Conservation (phyloP, 768 basidiomycete species). For the Megacollybia marginata region DNA sequence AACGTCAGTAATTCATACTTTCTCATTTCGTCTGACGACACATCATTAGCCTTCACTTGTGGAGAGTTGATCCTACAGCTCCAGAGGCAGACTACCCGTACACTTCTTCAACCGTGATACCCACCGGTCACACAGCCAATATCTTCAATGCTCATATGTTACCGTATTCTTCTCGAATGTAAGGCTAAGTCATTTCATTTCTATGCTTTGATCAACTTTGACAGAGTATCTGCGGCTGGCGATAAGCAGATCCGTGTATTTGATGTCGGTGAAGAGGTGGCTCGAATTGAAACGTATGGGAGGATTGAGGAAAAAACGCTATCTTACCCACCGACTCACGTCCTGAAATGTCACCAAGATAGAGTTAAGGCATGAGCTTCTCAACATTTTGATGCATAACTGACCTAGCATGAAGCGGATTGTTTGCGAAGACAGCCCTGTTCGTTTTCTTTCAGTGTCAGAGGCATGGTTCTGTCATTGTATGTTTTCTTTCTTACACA, state of each 20-base stretch:
- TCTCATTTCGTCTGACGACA: neutral
- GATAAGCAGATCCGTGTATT: slow-evolving; percentile 75
- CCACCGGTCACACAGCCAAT: slow-evolving; percentile 75
- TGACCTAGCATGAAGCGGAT: slow-evolving; percentile 39
- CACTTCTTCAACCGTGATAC: slow-evolving; percentile 56
- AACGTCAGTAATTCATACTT: slow-evolving; percentile 33
- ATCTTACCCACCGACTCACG: slow-evolving; percentile 40
- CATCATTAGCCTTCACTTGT: slow-evolving; percentile 58
- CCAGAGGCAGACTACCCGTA: slow-evolving; percentile 50
- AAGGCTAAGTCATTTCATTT: slow-evolving; percentile 16
- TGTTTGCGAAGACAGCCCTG: slow-evolving; percentile 71
- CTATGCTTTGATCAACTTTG: neutral
- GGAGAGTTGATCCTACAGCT: slow-evolving; percentile 54
- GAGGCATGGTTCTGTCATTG: slow-evolving; percentile 40
- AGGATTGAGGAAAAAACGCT: slow-evolving; percentile 31
- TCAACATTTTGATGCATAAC: neutral
- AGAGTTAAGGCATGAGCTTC: slow-evolving; percentile 37
- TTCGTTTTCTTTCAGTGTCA: slow-evolving; percentile 71
- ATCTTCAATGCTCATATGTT: slow-evolving; percentile 83
- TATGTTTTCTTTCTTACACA: slow-evolving; percentile 9
- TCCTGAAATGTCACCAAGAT: slow-evolving; percentile 62
- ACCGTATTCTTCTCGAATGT: slow-evolving; percentile 75
- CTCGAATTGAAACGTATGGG: slow-evolving; percentile 27
- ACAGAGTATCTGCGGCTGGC: slow-evolving; percentile 65
- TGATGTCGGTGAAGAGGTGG: slow-evolving; percentile 46